Conservation (phyloP, 257 asterid species). For the Solanum okadae region DNA sequence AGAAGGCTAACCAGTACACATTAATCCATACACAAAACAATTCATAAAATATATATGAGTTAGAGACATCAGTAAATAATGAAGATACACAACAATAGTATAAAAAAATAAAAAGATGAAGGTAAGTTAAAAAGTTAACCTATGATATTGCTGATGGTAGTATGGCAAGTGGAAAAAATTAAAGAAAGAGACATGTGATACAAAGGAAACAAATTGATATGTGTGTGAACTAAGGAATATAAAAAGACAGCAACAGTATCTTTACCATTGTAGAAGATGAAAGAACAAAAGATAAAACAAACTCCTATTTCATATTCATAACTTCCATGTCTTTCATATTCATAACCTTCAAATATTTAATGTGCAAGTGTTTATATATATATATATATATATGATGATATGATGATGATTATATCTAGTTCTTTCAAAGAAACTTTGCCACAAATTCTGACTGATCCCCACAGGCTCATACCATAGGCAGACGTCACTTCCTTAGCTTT, state of each 20-base stretch:
- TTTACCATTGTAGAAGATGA: neutral
- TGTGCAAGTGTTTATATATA: neutral
- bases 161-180: neutral
- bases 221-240: neutral
- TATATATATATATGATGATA: neutral
- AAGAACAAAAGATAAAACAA: neutral
- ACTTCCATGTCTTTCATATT: neutral
- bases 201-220: neutral
- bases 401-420: neutral
- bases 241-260: neutral
- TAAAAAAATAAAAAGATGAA: too few relatives aligned
- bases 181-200: neutral
- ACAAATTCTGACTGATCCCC: neutral
- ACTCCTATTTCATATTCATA: neutral
- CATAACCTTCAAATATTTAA: neutral
- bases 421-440: neutral
- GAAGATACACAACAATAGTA: neutral
- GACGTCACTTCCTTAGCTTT: neutral
- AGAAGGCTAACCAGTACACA: neutral
- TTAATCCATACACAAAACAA: neutral
- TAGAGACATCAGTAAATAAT: neutral
- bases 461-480: neutral
- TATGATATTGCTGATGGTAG: neutral
- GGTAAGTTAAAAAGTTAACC: neutral
- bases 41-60: neutral